Evolutionary conservation across 176 grass and related monocot genomes (phyloP).

Genomic region (Oryza australiensis): DNA sequence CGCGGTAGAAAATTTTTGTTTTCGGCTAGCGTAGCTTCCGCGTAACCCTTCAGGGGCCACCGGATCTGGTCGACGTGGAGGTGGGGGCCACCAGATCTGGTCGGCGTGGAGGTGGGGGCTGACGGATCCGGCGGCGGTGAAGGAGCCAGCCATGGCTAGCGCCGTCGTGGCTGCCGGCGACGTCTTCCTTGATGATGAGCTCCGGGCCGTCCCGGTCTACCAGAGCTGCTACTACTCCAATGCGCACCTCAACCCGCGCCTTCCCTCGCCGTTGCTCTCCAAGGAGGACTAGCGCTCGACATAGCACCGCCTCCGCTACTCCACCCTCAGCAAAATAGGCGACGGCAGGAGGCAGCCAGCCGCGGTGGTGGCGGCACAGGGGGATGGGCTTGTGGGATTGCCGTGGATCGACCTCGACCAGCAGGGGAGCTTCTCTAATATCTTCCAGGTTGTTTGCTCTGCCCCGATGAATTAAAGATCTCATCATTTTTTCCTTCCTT

Average conservation of each 20-base stretch:
- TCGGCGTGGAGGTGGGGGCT: no score
- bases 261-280: conserved; percentile 62
- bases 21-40: no score
- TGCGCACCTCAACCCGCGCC: conserved; percentile 74
- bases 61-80: no score
- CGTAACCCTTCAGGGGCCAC: no score
- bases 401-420: conserved; percentile 49
- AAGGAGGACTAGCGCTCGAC: conserved; percentile 69
- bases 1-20: no score
- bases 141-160: conserved; percentile 47
- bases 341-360: conserved; percentile 45
- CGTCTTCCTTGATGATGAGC: conserved; percentile 53
- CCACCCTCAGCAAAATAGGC: conserved; percentile 49
- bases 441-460: conserved; percentile 72
- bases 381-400: conserved; percentile 40
- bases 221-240: conserved; percentile 69
- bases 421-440: conserved; percentile 48
- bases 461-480: neutral
- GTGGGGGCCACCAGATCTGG: no score
- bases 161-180: conserved; percentile 35
- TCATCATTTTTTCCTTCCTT: neutral
- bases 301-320: conserved; percentile 46
- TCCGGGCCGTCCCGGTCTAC: conserved; percentile 65
- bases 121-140: conserved; percentile 64
- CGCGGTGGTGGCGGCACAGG: neutral